Evolutionary conservation across 352 stramenopile species (phyloP).

Genomic region (Phytophthora podocarpi): DNA sequence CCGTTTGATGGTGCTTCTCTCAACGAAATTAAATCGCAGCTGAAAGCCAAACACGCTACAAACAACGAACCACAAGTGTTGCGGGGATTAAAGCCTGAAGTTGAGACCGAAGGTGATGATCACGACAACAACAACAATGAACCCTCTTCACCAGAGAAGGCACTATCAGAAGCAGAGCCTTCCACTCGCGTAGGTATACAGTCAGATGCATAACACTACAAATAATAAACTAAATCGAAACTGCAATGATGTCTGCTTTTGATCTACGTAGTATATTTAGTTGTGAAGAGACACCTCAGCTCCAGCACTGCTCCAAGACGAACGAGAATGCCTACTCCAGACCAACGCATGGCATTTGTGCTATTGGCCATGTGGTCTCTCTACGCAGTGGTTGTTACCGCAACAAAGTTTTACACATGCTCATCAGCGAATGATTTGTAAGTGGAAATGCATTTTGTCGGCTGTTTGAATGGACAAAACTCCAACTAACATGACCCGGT

Average conservation of each 20-base stretch:
- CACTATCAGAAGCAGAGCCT: slow-evolving; percentile 27
- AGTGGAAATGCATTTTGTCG: not conserved
- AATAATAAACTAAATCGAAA: slow-evolving; percentile 22
- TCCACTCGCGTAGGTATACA: slow-evolving; percentile 17
- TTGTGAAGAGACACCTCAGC: slow-evolving; percentile 19
- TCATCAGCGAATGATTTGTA: slow-evolving; percentile 17
- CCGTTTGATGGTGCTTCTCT: slow-evolving; percentile 62
- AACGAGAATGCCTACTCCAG: not conserved
- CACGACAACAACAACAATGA: slow-evolving; percentile 52
- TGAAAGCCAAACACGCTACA: slow-evolving; percentile 55
- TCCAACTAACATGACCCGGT: slow-evolving; percentile 4
- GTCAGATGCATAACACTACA: slow-evolving; percentile 10
- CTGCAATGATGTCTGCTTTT: not conserved
- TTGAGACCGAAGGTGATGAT: slow-evolving; percentile 27
- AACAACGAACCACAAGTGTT: slow-evolving; percentile 17
- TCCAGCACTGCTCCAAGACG: not conserved
- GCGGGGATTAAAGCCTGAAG: slow-evolving; percentile 22
- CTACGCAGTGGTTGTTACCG: not conserved
- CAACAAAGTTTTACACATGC: not conserved
- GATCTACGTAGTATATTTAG: too few species aligned
- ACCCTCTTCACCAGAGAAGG: slow-evolving; percentile 42
- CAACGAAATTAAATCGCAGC: slow-evolving; percentile 59
- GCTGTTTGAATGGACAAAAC: not conserved
- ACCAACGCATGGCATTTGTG: not conserved
- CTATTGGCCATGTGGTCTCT: slow-evolving; percentile 1